phyloP scores from a whole-genome alignment of 768 basidiomycete genomes.

The Cystofilobasidium ferigula region DNA sequence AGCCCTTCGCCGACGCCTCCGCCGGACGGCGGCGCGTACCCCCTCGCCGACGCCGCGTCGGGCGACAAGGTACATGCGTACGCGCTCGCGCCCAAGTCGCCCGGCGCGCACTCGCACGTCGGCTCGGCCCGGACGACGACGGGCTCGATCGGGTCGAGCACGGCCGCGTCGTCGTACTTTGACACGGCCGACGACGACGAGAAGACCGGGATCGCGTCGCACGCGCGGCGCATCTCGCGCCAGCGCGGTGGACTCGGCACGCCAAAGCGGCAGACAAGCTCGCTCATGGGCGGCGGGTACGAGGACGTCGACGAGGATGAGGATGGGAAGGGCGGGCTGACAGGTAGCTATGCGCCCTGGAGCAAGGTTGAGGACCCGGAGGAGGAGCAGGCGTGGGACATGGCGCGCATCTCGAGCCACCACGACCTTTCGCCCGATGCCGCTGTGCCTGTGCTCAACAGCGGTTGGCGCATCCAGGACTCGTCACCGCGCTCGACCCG shows the following conservation, averaged over 20 bases:
- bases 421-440: neutral
- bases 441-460: neutral
- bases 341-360: slow-evolving; percentile 8
- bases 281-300: slow-evolving; percentile 21
- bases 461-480: slow-evolving; percentile 10
- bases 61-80: neutral
- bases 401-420: neutral
- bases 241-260: neutral
- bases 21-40: neutral
- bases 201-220: neutral
- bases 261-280: neutral
- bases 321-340: slow-evolving; percentile 4
- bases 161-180: neutral
- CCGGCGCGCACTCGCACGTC: neutral
- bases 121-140: neutral
- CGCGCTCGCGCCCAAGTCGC: neutral
- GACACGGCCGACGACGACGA: slow-evolving; percentile 1
- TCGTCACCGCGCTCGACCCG: neutral
- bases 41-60: neutral
- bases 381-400: neutral
- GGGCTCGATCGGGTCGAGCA: slow-evolving; percentile 12
- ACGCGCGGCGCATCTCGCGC: neutral
- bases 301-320: slow-evolving; percentile 13
- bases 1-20: neutral
- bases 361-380: neutral